These are phyloP conservation scores for Beta lomatogona DNA, from an alignment of 179 eudicot species.

Conservation along the genomic window DNA sequence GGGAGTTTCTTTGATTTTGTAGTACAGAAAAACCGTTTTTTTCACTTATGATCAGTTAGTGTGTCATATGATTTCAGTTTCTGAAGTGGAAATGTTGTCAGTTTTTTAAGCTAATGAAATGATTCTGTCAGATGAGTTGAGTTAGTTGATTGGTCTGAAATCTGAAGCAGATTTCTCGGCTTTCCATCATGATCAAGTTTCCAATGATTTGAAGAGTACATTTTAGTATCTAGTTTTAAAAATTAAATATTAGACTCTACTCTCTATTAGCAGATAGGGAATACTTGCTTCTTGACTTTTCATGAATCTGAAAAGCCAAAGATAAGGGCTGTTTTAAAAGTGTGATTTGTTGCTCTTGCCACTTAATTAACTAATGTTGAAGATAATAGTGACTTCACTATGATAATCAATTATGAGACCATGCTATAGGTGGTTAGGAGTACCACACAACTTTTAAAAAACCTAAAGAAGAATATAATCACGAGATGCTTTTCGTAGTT, in stretches of 20 bases:
- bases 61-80: conserved; percentile 18
- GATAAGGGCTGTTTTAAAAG: background rate
- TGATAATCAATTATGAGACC: conserved; percentile 5
- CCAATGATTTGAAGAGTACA: conserved; percentile 13
- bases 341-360: background rate
- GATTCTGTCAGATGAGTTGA: background rate
- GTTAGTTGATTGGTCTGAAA: background rate
- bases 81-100: conserved; percentile 18
- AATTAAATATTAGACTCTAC: background rate
- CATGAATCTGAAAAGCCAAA: conserved; percentile 17
- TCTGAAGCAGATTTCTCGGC: background rate
- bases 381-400: background rate
- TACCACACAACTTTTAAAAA: too few species aligned
- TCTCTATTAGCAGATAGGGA: background rate
- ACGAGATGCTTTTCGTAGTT: background rate
- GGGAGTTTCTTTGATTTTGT: background rate
- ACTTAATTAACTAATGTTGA: conserved; percentile 1
- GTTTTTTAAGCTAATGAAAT: background rate
- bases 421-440: background rate
- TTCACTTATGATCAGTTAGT: background rate
- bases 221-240: background rate
- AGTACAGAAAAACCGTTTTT: background rate
- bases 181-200: background rate
- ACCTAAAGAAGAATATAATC: background rate
- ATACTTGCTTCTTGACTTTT: conserved; percentile 20